Conservation (phyloP, 768 basidiomycete genomes). For the Lactarius pseudohatsudake region DNA sequence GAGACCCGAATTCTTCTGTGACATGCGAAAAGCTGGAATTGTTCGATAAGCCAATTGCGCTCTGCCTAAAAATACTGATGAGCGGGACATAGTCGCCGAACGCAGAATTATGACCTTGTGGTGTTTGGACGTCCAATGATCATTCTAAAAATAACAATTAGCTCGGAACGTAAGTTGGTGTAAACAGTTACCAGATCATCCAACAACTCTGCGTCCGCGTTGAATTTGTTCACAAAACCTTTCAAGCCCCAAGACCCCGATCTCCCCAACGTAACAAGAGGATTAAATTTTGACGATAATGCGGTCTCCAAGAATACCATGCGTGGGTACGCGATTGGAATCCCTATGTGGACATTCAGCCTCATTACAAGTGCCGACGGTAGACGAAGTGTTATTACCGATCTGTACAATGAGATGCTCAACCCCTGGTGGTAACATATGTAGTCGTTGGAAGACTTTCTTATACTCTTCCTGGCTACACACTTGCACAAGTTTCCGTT, state of each 20-base stretch:
- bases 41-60: constrained; percentile 83
- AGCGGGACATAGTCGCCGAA: constrained; percentile 6
- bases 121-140: constrained; percentile 84
- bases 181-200: constrained; percentile 70
- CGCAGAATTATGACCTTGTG: constrained; percentile 57
- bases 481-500: constrained; percentile 79
- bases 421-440: constrained; percentile 57
- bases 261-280: constrained; percentile 72
- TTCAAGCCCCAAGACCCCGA: constrained; percentile 64
- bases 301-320: constrained; percentile 85
- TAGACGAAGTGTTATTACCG: constrained; percentile 43
- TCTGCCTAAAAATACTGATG: constrained; percentile 57
- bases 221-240: constrained; percentile 88
- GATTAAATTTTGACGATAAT: constrained; percentile 81
- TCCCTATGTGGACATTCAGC: constrained; percentile 42
- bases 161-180: constrained; percentile 27
- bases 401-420: constrained; percentile 85
- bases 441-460: constrained; percentile 64
- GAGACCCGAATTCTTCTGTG: constrained; percentile 68
- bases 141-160: constrained; percentile 52
- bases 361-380: background rate
- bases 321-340: constrained; percentile 90
- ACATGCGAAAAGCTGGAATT: constrained; percentile 71
- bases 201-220: constrained; percentile 87
- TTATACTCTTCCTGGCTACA: constrained; percentile 74